Base-by-base conservation (phyloP, 768 basidiomycete genomes). In the Naematelia encephala region DNA sequence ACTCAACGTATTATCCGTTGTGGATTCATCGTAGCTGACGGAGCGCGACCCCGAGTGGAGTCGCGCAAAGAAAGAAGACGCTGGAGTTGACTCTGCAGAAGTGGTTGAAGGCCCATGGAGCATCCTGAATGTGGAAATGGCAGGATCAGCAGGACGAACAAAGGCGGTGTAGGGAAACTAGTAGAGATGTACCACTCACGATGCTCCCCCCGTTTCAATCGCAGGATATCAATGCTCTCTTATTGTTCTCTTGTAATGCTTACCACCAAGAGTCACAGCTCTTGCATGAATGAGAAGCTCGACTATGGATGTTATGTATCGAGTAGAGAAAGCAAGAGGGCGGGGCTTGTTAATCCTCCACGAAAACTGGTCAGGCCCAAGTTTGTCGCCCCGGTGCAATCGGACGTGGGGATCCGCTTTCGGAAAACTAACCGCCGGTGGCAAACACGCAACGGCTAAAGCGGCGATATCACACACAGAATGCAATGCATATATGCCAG, bases 71-170 rank as follows among this genome's bases (percentile, higher is more conserved):
- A 57, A 57, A 27, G 14, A 27, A 27, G 26, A 29, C 8, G 56
- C 56, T 11, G 56, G 46, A 14, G 45, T 57, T 3, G 34, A 22
- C 26, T 21, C 27, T 51, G 50, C n/a, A 28, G 21, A 21, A 19
- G 50, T 12, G 50, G 21, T 51, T 12, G 65, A 53, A 39, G 34
- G 34, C 26, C 57, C 62, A 63, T 67, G 65, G 50, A 63, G 61
- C 65, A 67, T 67, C 56, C 65, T 67, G n/a, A n/a, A 39, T 39
- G 8, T 39, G 34, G 34, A 39, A 39, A 8, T 8, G 34, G 8
- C 16, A 8, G 8, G 34, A 39, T 39, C 16, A 39, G 34, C 34
- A 39, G n/a, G n/a, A n/a, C n/a, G n/a, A n/a, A 39, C 34, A 16
- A 8, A 39, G 8, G 16, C 34, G 34, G 16, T 39, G 34, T 39